Evolutionary conservation across 116 monocot species (phyloP).

Genomic region (Posidonia oceanica): DNA sequence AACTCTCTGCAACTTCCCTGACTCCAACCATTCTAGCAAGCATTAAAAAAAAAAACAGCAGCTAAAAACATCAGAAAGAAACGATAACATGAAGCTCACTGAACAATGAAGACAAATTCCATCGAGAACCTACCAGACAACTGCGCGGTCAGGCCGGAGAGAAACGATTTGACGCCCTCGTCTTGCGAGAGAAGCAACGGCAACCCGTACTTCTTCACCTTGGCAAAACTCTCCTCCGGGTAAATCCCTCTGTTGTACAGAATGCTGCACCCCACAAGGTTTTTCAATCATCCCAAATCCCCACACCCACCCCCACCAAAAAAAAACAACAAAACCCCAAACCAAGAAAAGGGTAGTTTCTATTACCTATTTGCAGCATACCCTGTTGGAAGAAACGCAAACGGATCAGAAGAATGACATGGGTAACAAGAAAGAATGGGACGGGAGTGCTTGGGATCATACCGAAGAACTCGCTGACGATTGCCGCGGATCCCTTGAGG

Average conservation of each 20-base stretch:
- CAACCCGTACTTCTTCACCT: constrained; percentile 96
- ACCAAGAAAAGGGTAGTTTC: not conserved
- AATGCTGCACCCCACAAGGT: constrained; percentile 32
- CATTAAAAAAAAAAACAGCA: not conserved
- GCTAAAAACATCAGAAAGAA: not conserved
- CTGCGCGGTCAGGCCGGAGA: constrained; percentile 67
- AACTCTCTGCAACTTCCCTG: constrained; percentile 77
- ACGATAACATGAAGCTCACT: not conserved
- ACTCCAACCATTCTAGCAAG: constrained; percentile 69
- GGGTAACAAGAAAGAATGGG: not conserved
- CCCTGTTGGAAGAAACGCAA: constrained; percentile 24
- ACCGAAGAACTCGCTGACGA: constrained; percentile 99
- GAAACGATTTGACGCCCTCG: constrained; percentile 77
- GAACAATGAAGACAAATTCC: not conserved
- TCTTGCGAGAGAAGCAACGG: constrained; percentile 86
- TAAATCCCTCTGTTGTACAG: constrained; percentile 92
- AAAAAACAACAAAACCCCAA: not conserved
- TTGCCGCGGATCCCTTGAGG: constrained; percentile 85
- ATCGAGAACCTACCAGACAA: constrained; percentile 41
- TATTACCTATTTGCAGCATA: constrained; percentile 87
- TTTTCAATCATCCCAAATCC: no score
- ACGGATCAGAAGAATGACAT: constrained; percentile 1
- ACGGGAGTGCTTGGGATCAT: not conserved
- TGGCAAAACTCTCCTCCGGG: constrained; percentile 81
- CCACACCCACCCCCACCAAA: not conserved